Evolutionary conservation across 1,139 yeast species (phyloP).

Genomic region (Pichia inconspicua): DNA sequence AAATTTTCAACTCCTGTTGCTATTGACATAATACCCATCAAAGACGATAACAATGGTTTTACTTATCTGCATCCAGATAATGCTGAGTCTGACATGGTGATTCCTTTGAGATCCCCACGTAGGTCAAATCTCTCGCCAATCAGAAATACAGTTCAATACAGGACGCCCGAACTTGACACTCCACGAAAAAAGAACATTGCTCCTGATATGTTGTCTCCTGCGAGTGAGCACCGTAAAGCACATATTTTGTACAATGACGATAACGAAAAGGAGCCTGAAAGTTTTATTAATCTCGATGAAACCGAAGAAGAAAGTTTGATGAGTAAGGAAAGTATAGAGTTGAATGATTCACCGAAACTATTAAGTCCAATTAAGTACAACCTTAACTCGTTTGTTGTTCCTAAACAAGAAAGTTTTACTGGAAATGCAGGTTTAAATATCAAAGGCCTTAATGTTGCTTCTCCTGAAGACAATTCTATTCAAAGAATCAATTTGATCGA

Average conservation of each 20-base stretch:
- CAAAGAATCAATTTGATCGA: not conserved
- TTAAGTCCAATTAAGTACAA: conserved; percentile 14
- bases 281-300: conserved; percentile 20
- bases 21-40: not conserved
- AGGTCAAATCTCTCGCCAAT: conserved; percentile 13
- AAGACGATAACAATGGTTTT: not conserved
- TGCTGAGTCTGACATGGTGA: conserved; percentile 7
- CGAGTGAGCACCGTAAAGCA: conserved; percentile 8
- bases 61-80: not conserved
- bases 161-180: conserved; percentile 17
- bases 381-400: not conserved
- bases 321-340: conserved; percentile 3
- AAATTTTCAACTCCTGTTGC: not conserved
- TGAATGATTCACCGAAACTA: not conserved
- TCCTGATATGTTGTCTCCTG: conserved; percentile 6
- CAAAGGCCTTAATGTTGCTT: conserved; percentile 2
- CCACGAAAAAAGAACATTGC: conserved; percentile 10
- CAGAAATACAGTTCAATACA: conserved; percentile 14
- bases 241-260: conserved; percentile 12
- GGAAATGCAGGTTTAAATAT: conserved; percentile 8
- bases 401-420: not conserved
- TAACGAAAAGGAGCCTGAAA: conserved; percentile 17
- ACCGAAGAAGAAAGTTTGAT: conserved; percentile 17
- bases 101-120: conserved; percentile 17
- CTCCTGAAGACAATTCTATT: not conserved